Base-by-base conservation (phyloP, 2,329 filamentous ascomycete species). In the Calonectria honghensis region DNA sequence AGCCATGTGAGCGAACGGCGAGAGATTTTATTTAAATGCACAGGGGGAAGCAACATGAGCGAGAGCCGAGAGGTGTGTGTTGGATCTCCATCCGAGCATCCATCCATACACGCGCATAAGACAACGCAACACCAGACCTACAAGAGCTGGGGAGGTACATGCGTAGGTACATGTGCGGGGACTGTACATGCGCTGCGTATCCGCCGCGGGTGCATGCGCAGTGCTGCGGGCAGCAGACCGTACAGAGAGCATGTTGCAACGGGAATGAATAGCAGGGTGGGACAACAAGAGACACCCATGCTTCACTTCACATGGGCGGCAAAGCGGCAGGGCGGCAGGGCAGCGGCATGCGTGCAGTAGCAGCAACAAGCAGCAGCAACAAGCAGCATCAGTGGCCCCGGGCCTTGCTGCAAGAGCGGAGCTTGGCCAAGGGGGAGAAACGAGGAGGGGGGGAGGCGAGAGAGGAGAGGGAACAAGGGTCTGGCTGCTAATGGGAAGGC, bases 11-110 rank as follows among this genome's bases (percentile, higher is more conserved):
- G 52, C 29, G 41, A 45, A 39, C 59, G 72, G 51, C 59, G 72
- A 61, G 72, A 73, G 71, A 73, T 69, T 70, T 69, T 73, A 73
- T 73, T 70, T 70, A 73, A 69, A 73, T 50, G 71, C 65, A 50
- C 66, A 50, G 65, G 63, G 54, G 70, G 27, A 39, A n/a, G 32
- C 45, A 18, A 57, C 51, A 11, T 67, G 50, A 54, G 64, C 68
- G 50, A 35, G 67, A 52, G 68, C 54, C 54, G 59, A 64, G 48
- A 54, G n/a, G 54, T 70, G 68, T 59, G 32, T 59, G 32, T 54
- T 64, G 65, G 68, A 70, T 63, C 57, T 70, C 45, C 68, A 70
- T 70, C 57, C 45, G 24, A 51, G 24, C 57, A 65, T 66, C 52
- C 63, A 72, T 59, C 61, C 35, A 63, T 41, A 63, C 57, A 41